phyloP scores from a whole-genome alignment of 2,329 filamentous ascomycete genomes.

The Aspergillus fumigatiaffinis region DNA sequence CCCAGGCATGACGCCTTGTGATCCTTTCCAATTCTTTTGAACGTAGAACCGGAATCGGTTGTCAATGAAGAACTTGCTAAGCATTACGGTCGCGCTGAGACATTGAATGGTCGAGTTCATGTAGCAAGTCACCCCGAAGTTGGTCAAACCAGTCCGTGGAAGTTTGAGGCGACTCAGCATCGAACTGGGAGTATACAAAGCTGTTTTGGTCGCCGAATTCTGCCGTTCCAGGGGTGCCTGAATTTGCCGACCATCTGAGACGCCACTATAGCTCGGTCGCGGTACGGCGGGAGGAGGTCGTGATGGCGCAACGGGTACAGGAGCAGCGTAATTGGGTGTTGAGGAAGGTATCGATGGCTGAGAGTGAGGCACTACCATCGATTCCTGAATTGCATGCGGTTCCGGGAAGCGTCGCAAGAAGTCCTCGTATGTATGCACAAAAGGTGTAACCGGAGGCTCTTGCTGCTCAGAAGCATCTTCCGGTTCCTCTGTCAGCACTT shows the following conservation, averaged over 20 bases:
- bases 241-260: conserved; percentile 58
- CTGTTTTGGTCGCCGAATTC: conserved; percentile 42
- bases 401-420: conserved; percentile 80
- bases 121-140: conserved; percentile 82
- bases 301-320: conserved; percentile 57
- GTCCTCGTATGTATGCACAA: conserved; percentile 72
- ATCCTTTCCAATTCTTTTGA: conserved; percentile 63
- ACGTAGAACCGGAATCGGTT: conserved; percentile 59
- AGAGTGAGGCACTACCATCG: conserved; percentile 48
- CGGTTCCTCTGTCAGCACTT: conserved; percentile 36
- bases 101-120: conserved; percentile 89
- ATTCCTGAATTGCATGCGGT: conserved; percentile 56
- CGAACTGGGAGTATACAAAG: conserved; percentile 40
- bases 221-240: conserved; percentile 43
- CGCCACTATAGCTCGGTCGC: conserved; percentile 74
- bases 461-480: conserved; percentile 43
- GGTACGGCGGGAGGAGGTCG: conserved; percentile 67
- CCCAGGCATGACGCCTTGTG: conserved; percentile 58
- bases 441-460: conserved; percentile 44
- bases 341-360: conserved; percentile 27
- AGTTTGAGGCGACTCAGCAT: conserved; percentile 47
- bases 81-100: conserved; percentile 64
- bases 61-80: conserved; percentile 62
- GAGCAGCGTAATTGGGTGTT: conserved; percentile 30
- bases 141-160: conserved; percentile 70